Percentiles rank a stretch among this genome's conserved stretches.
Evolutionary conservation across 768 basidiomycete species (phyloP).

Genomic region (Xerocomus spinulosus): DNA sequence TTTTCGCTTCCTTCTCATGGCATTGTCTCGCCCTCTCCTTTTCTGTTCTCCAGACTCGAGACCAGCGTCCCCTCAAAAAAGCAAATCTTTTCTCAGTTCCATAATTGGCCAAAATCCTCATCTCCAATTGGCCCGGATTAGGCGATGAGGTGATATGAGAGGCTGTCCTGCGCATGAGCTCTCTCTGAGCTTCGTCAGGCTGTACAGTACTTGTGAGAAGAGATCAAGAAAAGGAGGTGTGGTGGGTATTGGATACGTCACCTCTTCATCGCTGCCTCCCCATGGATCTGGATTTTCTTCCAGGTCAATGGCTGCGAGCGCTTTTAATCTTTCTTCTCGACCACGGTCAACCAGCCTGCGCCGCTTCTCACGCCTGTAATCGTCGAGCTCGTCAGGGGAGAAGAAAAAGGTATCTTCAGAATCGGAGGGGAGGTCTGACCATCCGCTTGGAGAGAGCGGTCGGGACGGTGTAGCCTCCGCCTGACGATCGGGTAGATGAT

Average conservation of each 20-base stretch:
- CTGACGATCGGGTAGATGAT: conserved; percentile 36
- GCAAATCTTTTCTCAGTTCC: conserved; percentile 74
- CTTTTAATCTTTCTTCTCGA: conserved; percentile 63
- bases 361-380: conserved; percentile 65
- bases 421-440: conserved; percentile 85
- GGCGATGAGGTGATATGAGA: conserved; percentile 62
- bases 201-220: conserved; percentile 24
- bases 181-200: conserved; percentile 57
- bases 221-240: not conserved
- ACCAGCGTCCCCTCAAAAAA: conserved; percentile 78
- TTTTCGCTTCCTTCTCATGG: conserved; percentile 21
- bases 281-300: conserved; percentile 46
- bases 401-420: conserved; percentile 84
- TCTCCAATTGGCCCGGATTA: conserved; percentile 78
- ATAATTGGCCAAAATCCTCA: conserved; percentile 86
- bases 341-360: conserved; percentile 53
- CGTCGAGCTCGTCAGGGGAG: conserved; percentile 58
- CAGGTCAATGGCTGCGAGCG: conserved; percentile 43
- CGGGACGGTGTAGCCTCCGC: conserved; percentile 3
- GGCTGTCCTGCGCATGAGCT: conserved; percentile 75
- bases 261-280: conserved; percentile 73
- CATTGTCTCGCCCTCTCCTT: conserved; percentile 44
- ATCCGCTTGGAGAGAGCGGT: conserved; percentile 54
- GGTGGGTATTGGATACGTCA: conserved; percentile 16
- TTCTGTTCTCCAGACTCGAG: conserved; percentile 52